Evolutionary conservation across 805 yeast genomes (phyloP).

Genomic region (Barnettozyma botsteinii): DNA sequence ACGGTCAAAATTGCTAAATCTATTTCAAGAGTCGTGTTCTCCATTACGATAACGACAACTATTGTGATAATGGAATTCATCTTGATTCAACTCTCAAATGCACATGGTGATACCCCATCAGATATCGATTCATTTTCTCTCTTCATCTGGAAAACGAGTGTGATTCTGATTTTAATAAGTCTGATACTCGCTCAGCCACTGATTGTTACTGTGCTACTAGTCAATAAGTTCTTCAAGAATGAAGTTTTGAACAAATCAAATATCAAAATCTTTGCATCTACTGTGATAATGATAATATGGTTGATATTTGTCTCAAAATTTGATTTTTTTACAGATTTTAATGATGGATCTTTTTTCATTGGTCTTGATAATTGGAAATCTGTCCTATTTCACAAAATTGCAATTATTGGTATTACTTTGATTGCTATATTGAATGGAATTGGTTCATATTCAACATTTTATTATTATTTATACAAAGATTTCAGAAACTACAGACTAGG

Average conservation of each 20-base stretch:
- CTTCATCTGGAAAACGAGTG: constrained; percentile 12
- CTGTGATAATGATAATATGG: constrained; percentile 12
- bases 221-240: constrained; percentile 19
- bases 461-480: constrained; percentile 19
- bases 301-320: constrained; percentile 16
- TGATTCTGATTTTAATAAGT: constrained; percentile 7
- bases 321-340: constrained; percentile 19
- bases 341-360: constrained; percentile 8
- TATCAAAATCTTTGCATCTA: constrained; percentile 8
- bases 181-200: constrained; percentile 21
- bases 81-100: constrained; percentile 16
- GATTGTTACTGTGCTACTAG: constrained; percentile 10
- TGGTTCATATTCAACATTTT: constrained; percentile 25
- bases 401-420: constrained; percentile 24
- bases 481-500: constrained; percentile 1
- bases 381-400: constrained; percentile 16
- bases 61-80: constrained; percentile 21
- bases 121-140: not conserved
- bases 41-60: constrained; percentile 16
- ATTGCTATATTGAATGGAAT: constrained; percentile 24
- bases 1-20: constrained; percentile 5
- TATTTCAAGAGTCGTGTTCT: constrained; percentile 16
- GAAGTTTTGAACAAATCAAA: constrained; percentile 6
- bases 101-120: constrained; percentile 8
- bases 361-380: constrained; percentile 10